phyloP scores from a whole-genome alignment of 164 flowering plant species.

The Cinnamomum chago region DNA sequence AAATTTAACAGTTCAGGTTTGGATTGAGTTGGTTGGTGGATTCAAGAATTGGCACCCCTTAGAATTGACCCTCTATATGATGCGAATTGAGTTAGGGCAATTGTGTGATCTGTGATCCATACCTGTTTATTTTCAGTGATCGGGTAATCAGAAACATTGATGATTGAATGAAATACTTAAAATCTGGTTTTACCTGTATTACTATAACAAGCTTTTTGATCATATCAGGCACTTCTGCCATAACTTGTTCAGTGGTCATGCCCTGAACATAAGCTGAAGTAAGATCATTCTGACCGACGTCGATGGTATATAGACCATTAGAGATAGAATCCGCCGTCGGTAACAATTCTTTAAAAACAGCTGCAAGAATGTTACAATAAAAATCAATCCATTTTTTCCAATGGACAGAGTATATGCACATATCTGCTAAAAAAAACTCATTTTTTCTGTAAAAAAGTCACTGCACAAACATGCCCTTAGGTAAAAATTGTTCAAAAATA shows the following conservation, averaged over 20 bases:
- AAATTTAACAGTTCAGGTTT: no score
- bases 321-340: slow-evolving; percentile 35
- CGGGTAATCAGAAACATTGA: background rate
- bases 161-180: background rate
- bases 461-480: background rate
- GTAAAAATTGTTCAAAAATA: no score
- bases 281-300: slow-evolving; percentile 55
- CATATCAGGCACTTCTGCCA: slow-evolving; percentile 40
- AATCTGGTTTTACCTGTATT: slow-evolving; percentile 29
- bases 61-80: no score
- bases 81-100: no score
- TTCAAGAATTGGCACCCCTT: no score
- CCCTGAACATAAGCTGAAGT: slow-evolving; percentile 37
- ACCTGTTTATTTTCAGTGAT: no score
- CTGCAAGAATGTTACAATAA: background rate
- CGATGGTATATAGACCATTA: slow-evolving; percentile 44
- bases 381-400: background rate
- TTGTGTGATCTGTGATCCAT: no score
- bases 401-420: background rate
- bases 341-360: slow-evolving; percentile 26
- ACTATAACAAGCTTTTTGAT: slow-evolving; percentile 27
- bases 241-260: slow-evolving; percentile 36
- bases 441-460: background rate
- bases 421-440: background rate
- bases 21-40: no score